Evolutionary conservation across 2,329 filamentous ascomycete genomes (phyloP), one percentile per base, ranked within the genome.

Genomic region (Aspergillus uvarum): DNA sequence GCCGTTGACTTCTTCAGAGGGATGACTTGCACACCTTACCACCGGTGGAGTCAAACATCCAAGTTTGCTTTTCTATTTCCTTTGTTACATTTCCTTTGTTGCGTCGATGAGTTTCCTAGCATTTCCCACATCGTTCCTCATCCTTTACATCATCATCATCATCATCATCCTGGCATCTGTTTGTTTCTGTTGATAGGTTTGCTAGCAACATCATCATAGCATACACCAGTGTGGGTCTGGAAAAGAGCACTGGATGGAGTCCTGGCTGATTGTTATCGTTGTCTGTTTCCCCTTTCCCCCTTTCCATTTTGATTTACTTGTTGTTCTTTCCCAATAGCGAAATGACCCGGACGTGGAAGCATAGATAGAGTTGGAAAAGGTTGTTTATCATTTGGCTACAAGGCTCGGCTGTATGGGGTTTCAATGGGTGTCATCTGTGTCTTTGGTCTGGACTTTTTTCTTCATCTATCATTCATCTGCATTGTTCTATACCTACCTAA

Each of bases 201-300:
- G 42, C 48, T 47, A 42, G 61, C 53, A 48, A 42, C 59, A 58
- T 54, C 60, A 49, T 47, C 58, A 24, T 63, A 50, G 54, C 58
- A 63, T 65, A 63, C 53, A 62, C 63, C 56, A 64, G 62, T 66
- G 56, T 64, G 54, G 54, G 61, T 51, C 58, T 44, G 38, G 7
- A 44, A 19, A 62, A 62, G 56, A 67, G 59, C 63, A 61, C 62
- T 65, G 65, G 67, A 65, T 66, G 67, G 67, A 69, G 66, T 69
- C 65, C 61, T 63, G 63, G 61, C 61, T 62, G 61, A 60, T 70
- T 63, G 57, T 51, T 60, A 59, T 61, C 56, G 59, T 54, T 62
- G 61, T 42, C 52, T 32, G 24, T 54, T 62, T 54, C 58, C 42
- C 54, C 19, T 60, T 62, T 31, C 56, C 24, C 38, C 59, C 21